phyloP scores from a whole-genome alignment of 352 stramenopile species.

The Pelagophyceae sp. region DNA sequence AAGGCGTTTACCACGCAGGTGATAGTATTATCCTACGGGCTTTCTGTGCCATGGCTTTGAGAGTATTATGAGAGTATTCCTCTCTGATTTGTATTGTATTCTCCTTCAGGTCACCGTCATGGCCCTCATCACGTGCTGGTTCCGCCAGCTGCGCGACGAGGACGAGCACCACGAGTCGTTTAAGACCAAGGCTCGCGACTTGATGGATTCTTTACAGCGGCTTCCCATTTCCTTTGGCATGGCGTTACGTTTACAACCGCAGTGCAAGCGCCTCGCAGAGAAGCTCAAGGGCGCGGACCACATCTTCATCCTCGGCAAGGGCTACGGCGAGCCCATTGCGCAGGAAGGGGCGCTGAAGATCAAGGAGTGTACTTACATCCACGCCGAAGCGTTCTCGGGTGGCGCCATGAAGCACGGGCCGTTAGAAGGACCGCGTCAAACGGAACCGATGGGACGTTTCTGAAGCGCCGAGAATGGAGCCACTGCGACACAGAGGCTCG shows the following conservation, averaged over 20 bases:
- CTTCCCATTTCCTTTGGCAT: slow-evolving; percentile 96
- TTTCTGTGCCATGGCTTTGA: slow-evolving; percentile 43
- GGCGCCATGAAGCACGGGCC: slow-evolving; percentile 94
- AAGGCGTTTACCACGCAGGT: slow-evolving; percentile 98
- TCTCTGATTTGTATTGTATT: background rate
- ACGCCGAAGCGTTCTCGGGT: slow-evolving; percentile 93
- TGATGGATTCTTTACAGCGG: slow-evolving; percentile 89
- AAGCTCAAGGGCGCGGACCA: slow-evolving; percentile 76
- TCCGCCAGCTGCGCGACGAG: slow-evolving; percentile 59
- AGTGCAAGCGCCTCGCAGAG: slow-evolving; percentile 76
- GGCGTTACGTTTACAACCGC: slow-evolving; percentile 78
- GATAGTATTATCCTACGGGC: no score
- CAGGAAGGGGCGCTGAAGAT: slow-evolving; percentile 96
- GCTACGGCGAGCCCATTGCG: slow-evolving; percentile 83
- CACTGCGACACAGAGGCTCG: background rate
- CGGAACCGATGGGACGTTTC: no score
- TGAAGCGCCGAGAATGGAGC: background rate
- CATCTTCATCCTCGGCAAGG: slow-evolving; percentile 85
- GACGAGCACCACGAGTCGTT: slow-evolving; percentile 42
- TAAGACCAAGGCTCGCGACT: slow-evolving; percentile 70
- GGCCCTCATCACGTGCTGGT: slow-evolving; percentile 74
- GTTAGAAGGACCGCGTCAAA: no score
- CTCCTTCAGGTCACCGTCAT: slow-evolving; percentile 58
- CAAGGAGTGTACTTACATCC: slow-evolving; percentile 97
- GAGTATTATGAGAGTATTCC: no score